Evolutionary conservation across 1,284 basidiomycete species (phyloP), one percentile per base, ranked within the genome.

Genomic region (Afroboletus lepidellus): DNA sequence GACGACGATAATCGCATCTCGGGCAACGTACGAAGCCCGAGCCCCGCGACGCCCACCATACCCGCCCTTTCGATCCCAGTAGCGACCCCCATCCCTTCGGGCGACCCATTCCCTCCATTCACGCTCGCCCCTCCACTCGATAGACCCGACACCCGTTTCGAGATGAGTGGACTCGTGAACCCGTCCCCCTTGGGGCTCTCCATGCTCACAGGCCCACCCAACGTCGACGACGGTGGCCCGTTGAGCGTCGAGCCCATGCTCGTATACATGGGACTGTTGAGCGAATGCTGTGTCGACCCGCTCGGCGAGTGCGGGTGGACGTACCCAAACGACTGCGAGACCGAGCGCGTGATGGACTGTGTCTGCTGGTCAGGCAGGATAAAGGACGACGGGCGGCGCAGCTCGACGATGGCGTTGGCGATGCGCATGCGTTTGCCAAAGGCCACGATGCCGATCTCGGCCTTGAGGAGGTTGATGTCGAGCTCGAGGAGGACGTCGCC

Each of bases 401-500:
- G 82, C 59, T 99, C 96, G 21, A 84, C 75, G 66, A 99, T 98
- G n/a, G 92, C 94, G 62, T 96, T 94, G 30, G 91, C 87, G 50
- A 99, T 94, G 48, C 94, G 86, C 67, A 93, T 83, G 16, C 96
- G 91, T 69, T 97, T 96, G 21, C 96, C 97, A 62, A 97, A 98
- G 2, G 94, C 93, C 57, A 82, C 75, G 57, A 99, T 93, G 43
- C 96, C 97, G 55, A 99, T 90, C 74, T 99, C 97, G n/a, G 74
- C 77, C 74, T 98, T 98, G 62, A 99, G 85, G 18, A 97, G 78
- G 62, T 89, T 90, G 46, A 88, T 85, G 61, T 98, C 94, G 59
- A 99, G 88, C 61, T 98, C 95, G 51, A 99, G 81, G 5, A 99
- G 80, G 21, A 98, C 91, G 63, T 99, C 97, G 15, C 97, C 96